Base-by-base conservation (phyloP, 1,139 yeast genomes). In the Pichia sp. region DNA sequence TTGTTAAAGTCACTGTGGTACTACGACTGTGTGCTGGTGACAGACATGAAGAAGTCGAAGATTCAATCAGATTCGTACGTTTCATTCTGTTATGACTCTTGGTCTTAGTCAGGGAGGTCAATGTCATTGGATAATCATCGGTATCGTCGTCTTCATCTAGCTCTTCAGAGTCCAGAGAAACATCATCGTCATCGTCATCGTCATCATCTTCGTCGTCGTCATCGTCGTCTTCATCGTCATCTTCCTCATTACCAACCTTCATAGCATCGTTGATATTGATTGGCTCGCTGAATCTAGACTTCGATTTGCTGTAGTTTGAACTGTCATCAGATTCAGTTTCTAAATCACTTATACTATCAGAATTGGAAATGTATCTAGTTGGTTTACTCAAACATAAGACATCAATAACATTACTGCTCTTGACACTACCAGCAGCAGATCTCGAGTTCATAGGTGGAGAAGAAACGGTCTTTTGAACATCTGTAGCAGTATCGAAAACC, bases 401-500 rank as follows among this genome's bases (percentile, higher is more conserved):
- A 33, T 40, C 44, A 28, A 40, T 24, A 8, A 40, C 37, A 9
- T 44, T 30, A 27, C 15, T 28, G 12, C 14, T 28, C 17, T 24
- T 34, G 15, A 14, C 17, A n/a, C 20, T 27, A 14, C 35, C 18
- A 20, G 12, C 19, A 17, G 30, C 34, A 11, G 39, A 15, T 9
- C n/a, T 39, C 14, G 42, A 24, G 7, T 9, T 34, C 2, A 22
- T 4, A 10, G 36, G 34, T 9, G 47, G 33, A 14, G 10, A 30
- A 12, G 32, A 30, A 12, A 30, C 22, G 5, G 34, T 10, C 10
- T 30, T 21, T 18, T 39, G 44, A 28, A 47, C 44, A 34, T 52
- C 59, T 24, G 56, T 59, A 19, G 63, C 66, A 1, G 67, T 61
- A 51, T 63, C 66, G 47, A 64, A 64, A 24, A 64, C 68, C 40